These are phyloP conservation scores for Phytophthora melonis DNA, from an alignment of 352 stramenopile species.

Conservation along the genomic window DNA sequence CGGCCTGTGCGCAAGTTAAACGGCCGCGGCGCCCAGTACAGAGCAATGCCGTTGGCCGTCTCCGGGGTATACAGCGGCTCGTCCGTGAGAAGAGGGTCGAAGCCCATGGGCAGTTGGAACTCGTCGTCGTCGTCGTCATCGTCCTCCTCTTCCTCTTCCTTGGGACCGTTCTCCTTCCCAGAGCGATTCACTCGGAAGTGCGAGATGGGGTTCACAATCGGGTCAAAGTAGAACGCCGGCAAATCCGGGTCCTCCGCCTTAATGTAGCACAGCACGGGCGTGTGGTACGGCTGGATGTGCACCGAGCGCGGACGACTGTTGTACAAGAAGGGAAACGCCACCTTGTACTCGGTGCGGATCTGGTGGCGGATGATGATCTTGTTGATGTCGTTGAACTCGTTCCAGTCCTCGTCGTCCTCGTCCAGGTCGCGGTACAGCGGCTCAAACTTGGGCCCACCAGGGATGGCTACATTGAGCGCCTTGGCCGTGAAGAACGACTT, in stretches of 20 bases:
- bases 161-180: constrained; percentile 46
- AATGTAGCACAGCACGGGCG: constrained; percentile 97
- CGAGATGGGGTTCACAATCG: constrained; percentile 98
- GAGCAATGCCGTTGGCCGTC: constrained; percentile 96
- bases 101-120: constrained; percentile 87
- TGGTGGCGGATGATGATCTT: constrained; percentile 99
- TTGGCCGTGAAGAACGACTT: constrained; percentile 99
- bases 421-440: constrained; percentile 98
- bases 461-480: constrained; percentile 99
- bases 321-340: constrained; percentile 99
- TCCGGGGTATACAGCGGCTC: constrained; percentile 95
- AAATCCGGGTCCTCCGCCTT: constrained; percentile 96
- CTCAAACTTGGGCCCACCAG: constrained; percentile 99
- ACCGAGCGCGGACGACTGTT: constrained; percentile 98
- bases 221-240: constrained; percentile 97
- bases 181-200: constrained; percentile 89
- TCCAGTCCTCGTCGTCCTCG: constrained; percentile 99
- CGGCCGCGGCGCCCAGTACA: constrained; percentile 98
- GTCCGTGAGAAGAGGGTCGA: constrained; percentile 93
- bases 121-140: constrained; percentile 87
- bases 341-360: constrained; percentile 99
- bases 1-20: constrained; percentile 98
- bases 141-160: constrained; percentile 39
- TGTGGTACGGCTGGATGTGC: constrained; percentile 96
- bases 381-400: constrained; percentile 99